Percentiles rank a stretch among this genome's conserved stretches.
Evolutionary conservation across 345 rosid species (phyloP).

Genomic region (Balakata baccata): DNA sequence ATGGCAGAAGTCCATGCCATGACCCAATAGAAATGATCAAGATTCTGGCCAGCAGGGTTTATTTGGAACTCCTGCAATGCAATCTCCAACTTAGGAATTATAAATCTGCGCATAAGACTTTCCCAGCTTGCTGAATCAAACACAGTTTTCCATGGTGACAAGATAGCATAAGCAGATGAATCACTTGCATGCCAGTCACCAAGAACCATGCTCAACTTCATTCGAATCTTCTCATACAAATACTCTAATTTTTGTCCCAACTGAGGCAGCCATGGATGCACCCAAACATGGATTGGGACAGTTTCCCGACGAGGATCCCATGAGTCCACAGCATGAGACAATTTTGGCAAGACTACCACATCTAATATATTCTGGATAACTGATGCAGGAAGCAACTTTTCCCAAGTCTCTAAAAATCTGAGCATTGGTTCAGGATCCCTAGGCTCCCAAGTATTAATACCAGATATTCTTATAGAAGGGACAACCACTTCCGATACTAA

Average conservation of each 20-base stretch:
- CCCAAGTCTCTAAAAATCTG: constrained; percentile 82
- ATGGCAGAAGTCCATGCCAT: constrained; percentile 77
- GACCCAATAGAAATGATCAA: constrained; percentile 74
- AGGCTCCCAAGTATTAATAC: constrained; percentile 85
- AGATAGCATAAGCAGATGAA: constrained; percentile 70
- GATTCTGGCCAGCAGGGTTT: constrained; percentile 73
- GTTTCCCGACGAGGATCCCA: constrained; percentile 86
- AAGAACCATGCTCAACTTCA: constrained; percentile 78
- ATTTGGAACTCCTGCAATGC: constrained; percentile 78
- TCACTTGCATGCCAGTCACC: constrained; percentile 95
- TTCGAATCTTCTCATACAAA: constrained; percentile 68
- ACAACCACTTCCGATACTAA: constrained; percentile 71
- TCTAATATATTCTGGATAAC: constrained; percentile 57
- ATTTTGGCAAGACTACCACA: constrained; percentile 66
- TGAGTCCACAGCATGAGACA: constrained; percentile 70
- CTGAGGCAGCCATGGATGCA: constrained; percentile 90
- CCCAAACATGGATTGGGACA: constrained; percentile 89
- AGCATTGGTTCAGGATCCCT: constrained; percentile 97
- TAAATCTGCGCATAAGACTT: constrained; percentile 73
- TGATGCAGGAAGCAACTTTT: constrained; percentile 61
- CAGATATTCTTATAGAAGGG: constrained; percentile 82
- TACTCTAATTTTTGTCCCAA: constrained; percentile 76
- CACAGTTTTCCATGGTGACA: constrained; percentile 90
- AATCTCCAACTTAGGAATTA: constrained; percentile 86
- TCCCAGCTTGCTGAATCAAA: constrained; percentile 92